These are phyloP conservation scores for Acanthamoeba royreba DNA, from an alignment of 208 protist genomes.

Conservation along the genomic window DNA sequence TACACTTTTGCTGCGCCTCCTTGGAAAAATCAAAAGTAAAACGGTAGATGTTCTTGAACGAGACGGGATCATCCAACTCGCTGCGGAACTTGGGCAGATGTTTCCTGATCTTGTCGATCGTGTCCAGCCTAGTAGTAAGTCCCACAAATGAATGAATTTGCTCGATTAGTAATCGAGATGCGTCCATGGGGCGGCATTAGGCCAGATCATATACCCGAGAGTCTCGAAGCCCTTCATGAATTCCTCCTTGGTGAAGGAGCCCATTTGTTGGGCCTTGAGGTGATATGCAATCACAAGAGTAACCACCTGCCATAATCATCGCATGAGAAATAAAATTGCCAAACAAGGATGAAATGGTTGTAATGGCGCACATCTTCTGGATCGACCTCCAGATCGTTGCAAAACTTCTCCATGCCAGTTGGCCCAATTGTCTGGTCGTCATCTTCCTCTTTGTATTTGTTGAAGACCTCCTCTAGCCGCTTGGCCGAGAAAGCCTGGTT, in stretches of 20 bases:
- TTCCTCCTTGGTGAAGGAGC: slow-evolving; percentile 38
- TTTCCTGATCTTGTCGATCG: slow-evolving; percentile 36
- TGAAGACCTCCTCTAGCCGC: slow-evolving; percentile 28
- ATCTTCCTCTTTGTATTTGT: slow-evolving; percentile 48
- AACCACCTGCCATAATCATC: neutral
- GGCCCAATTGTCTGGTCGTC: slow-evolving; percentile 20
- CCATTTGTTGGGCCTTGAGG: slow-evolving; percentile 31
- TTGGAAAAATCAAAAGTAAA: slow-evolving; percentile 37
- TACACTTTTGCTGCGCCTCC: slow-evolving; percentile 44
- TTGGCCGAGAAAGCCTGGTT: neutral
- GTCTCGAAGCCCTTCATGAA: slow-evolving; percentile 41
- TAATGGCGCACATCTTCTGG: neutral
- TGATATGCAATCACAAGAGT: slow-evolving; percentile 32
- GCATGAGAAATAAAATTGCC: neutral
- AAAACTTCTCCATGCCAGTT: slow-evolving; percentile 37
- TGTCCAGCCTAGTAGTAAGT: neutral
- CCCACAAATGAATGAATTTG: neutral
- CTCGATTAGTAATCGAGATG: too few relatives aligned
- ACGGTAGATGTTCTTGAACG: slow-evolving; percentile 45
- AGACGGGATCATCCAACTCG: neutral
- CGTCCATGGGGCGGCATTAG: too few relatives aligned
- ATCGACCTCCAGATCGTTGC: slow-evolving; percentile 19
- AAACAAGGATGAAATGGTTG: neutral
- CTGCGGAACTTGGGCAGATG: slow-evolving; percentile 4
- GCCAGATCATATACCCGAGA: slow-evolving; percentile 29